phyloP scores from a whole-genome alignment of 495 filamentous ascomycete species.

The Penicillium roqueforti region DNA sequence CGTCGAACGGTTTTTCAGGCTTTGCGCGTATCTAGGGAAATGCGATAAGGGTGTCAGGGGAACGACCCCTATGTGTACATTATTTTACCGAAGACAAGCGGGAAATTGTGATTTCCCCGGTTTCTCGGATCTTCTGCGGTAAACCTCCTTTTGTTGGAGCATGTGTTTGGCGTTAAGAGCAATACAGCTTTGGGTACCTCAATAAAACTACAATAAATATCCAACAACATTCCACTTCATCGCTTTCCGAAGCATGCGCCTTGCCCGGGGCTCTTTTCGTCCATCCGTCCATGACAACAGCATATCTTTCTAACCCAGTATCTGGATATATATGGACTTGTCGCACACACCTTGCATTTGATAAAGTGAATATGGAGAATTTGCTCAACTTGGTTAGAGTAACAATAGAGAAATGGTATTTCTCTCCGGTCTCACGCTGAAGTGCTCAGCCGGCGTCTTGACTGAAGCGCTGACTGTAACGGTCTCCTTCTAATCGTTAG shows the following conservation, averaged over 20 bases:
- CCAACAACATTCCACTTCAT: conserved; percentile 12
- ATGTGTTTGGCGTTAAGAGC: conserved; percentile 28
- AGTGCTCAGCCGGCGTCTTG: conserved; percentile 14
- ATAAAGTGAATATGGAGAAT: not conserved
- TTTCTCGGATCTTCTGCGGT: conserved; percentile 14
- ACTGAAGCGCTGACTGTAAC: conserved; percentile 35
- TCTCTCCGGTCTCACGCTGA: not conserved
- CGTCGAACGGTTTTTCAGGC: not conserved
- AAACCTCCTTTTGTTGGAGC: conserved; percentile 25
- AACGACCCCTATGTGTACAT: conserved; percentile 21
- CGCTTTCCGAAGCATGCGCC: not conserved
- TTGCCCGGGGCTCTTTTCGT: not conserved
- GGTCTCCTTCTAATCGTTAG: conserved; percentile 25
- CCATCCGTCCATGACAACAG: not conserved
- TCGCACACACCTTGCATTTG: not conserved
- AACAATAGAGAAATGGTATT: not conserved
- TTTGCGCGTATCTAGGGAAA: not conserved
- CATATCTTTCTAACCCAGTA: not conserved
- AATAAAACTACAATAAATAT: conserved; percentile 26
- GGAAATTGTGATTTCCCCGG: not conserved
- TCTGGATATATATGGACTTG: not conserved
- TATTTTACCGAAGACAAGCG: conserved; percentile 19
- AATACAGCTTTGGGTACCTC: conserved; percentile 24
- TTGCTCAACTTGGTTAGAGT: not conserved
- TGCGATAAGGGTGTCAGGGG: conserved; percentile 3